phyloP scores from a whole-genome alignment of 768 basidiomycete genomes.

The Termitomyces sp. region DNA sequence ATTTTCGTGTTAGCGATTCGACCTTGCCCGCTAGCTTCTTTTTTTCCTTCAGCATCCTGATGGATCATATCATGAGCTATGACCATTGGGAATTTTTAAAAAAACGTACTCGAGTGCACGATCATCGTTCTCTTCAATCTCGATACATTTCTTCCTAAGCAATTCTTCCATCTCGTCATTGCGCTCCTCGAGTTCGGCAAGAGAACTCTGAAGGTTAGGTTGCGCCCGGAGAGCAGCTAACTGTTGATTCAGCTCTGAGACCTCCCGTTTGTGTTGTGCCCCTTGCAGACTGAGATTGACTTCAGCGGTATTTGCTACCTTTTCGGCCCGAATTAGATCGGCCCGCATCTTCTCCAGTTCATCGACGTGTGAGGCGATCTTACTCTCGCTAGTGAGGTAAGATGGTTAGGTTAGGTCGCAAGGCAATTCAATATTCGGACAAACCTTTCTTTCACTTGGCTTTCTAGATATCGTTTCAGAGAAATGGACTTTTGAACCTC shows the following conservation, averaged over 20 bases:
- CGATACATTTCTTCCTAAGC: conserved; percentile 59
- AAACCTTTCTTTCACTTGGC: conserved; percentile 58
- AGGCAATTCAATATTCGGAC: conserved; percentile 11
- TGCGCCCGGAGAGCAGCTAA: conserved; percentile 45
- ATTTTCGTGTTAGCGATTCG: conserved; percentile 67
- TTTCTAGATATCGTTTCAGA: conserved; percentile 56
- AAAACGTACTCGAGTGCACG: conserved; percentile 65
- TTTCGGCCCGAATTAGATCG: conserved; percentile 49
- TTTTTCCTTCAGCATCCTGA: conserved; percentile 73
- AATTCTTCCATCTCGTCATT: conserved; percentile 75
- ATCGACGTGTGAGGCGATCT: conserved; percentile 31
- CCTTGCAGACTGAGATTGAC: conserved; percentile 59
- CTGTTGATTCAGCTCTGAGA: conserved; percentile 53
- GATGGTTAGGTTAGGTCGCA: conserved; percentile 2
- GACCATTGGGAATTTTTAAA: conserved; percentile 8
- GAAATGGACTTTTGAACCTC: conserved; percentile 63
- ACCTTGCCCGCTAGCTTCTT: conserved; percentile 70
- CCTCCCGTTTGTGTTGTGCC: conserved; percentile 63
- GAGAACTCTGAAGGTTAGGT: conserved; percentile 48
- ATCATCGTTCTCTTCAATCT: conserved; percentile 85
- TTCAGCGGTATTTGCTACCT: conserved; percentile 55
- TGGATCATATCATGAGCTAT: background rate
- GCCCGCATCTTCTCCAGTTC: conserved; percentile 36
- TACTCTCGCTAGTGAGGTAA: conserved; percentile 37
- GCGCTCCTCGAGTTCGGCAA: conserved; percentile 61